Evolutionary conservation across 768 basidiomycete genomes (phyloP), one percentile per base, ranked within the genome.

Genomic region (Boletus rubescentipes): DNA sequence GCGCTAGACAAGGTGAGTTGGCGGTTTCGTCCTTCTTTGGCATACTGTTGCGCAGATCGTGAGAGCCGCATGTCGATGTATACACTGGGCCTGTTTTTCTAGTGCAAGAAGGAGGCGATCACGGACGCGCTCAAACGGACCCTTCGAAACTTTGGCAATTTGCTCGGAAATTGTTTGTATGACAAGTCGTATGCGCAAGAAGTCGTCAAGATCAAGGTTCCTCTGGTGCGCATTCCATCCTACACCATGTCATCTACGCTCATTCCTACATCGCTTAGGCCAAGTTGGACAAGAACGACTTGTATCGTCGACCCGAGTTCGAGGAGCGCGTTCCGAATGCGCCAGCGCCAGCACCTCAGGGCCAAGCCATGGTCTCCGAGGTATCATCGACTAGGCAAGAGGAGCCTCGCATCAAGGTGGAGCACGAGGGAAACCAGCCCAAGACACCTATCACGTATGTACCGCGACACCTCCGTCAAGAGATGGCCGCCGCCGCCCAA

Each of bases 81-180:
- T 55, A n/a, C 44, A 4, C 9, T 15, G 26, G 21, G 3, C 6
- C 3, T 14, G 5, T 44, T 55, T 15, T 53, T 38, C 31, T 62
- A 99, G 97, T 93, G 91, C 67, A 98, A 98, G 79, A 99, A 99
- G 62, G 97, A 98, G 68, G 95, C 97, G 2, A 87, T 98, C 0
- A 99, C 97, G 0, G 97, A 99, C 61, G 96, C 81, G 0, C 74
- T 96, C 49, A 99, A 99, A 71, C 86, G 96, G 31, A 84, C 93
- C 1, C 78, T 99, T 9, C 79, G 93, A 23, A 92, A 85, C 59
- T 99, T 98, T 66, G 97, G 97, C 37, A 97, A 95, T 67, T 75
- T 98, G 3, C 77, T 98, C 15, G 97, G 97, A 1, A 96, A 97
- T 63, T 99, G 97, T 71, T 72, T 98, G n/a, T 98, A 98, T 64